phyloP scores from a whole-genome alignment of 2,329 filamentous ascomycete species.

The Exutisphaerella laricina region DNA sequence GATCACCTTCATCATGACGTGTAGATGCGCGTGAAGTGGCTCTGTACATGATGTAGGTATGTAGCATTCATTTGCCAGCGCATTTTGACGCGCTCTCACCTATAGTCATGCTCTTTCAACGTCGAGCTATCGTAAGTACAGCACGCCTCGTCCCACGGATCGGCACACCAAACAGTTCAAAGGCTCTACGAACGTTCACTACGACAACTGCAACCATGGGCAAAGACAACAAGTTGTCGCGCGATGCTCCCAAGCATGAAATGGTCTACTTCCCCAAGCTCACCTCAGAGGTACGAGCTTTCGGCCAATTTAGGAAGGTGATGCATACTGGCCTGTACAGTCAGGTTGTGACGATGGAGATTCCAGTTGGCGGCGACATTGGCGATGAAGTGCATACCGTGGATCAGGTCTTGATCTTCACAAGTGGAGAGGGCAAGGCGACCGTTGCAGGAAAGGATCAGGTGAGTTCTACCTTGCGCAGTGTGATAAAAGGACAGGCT shows the following conservation, averaged over 20 bases:
- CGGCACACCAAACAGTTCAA: slow-evolving; percentile 5
- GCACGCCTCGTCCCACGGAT: slow-evolving; percentile 7
- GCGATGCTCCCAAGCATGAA: slow-evolving; percentile 36
- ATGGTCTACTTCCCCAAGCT: slow-evolving; percentile 59
- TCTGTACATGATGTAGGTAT: slow-evolving; percentile 5
- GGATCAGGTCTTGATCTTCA: slow-evolving; percentile 61
- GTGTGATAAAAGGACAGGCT: too few relatives aligned
- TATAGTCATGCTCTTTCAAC: slow-evolving; percentile 9
- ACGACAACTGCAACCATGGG: slow-evolving; percentile 23
- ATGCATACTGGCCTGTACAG: slow-evolving; percentile 59
- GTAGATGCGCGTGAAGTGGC: background rate
- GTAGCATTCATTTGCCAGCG: background rate
- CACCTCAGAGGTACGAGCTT: slow-evolving; percentile 50
- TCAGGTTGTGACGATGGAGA: slow-evolving; percentile 60
- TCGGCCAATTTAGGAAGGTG: slow-evolving; percentile 56
- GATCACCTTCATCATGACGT: slow-evolving; percentile 11
- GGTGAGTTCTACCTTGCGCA: slow-evolving; percentile 17
- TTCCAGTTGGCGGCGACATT: slow-evolving; percentile 59
- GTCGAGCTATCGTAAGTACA: slow-evolving; percentile 12
- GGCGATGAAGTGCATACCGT: slow-evolving; percentile 63
- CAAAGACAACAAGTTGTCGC: slow-evolving; percentile 33
- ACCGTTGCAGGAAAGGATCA: slow-evolving; percentile 56
- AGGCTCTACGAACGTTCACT: slow-evolving; percentile 18
- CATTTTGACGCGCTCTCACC: background rate
- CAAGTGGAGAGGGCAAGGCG: slow-evolving; percentile 53